Percentiles rank a stretch among this genome's conserved stretches.
Conservation (phyloP, 225 moss, liverwort and hornwort genomes). For the Thuidium tamariscinum region DNA sequence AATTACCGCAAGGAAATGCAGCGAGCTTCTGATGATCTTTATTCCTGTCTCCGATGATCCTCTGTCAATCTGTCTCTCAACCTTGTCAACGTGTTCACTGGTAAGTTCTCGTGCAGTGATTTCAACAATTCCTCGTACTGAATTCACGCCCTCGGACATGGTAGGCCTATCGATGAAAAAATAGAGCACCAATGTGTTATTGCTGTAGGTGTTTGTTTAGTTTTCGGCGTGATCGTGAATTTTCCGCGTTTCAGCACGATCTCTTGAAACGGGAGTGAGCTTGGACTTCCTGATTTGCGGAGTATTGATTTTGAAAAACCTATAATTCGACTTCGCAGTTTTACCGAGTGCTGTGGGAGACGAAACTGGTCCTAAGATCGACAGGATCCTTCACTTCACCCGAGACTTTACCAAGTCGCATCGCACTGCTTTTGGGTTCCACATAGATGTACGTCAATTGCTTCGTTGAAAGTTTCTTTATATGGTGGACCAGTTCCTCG, state of each 20-base stretch:
- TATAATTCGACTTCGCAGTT: constrained; percentile 16
- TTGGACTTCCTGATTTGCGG: no score
- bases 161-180: background rate
- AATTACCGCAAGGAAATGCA: no score
- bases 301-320: background rate
- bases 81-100: no score
- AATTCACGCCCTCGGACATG: background rate
- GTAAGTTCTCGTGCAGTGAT: no score
- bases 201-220: no score
- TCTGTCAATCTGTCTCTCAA: no score
- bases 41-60: no score
- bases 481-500: no score
- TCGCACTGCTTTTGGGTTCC: background rate
- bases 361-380: constrained; percentile 3
- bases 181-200: background rate
- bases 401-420: constrained; percentile 15
- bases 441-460: background rate
- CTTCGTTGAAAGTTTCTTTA: no score
- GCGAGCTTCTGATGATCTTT: no score
- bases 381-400: constrained; percentile 19
- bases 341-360: background rate
- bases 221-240: background rate
- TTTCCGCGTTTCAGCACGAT: background rate
- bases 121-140: background rate
- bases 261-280: no score